Base-by-base conservation (phyloP, 2,329 filamentous ascomycete genomes). In the Scedosporium boydii region DNA sequence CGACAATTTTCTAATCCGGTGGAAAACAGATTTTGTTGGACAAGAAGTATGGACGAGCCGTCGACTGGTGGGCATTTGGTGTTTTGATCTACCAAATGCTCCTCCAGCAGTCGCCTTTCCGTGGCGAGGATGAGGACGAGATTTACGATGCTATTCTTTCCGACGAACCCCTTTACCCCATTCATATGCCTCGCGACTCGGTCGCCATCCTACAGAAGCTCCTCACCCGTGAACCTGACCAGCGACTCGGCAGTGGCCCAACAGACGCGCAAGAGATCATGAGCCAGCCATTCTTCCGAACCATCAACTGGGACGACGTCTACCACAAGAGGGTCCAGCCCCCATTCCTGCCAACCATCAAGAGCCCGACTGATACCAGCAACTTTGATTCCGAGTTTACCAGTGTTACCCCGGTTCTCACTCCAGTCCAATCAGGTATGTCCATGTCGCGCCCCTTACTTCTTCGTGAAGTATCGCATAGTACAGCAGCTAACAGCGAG, bases 21-120 rank as follows among this genome's bases (percentile, higher is more conserved):
- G 12, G 4, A 10, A 51, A 51, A 18, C 65, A 96, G 89, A 99
- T 99, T 76, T 80, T 99, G 42, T 82, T 98, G 63, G 95, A 99
- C 74, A 99, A 99, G 81, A 98, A 97, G 73, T 99, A 99, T 70
- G 93, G 93, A 56, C 88, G 95, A 63, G 91, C 95, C 16, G 95
- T 99, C 53, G 95, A 99, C 75, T 99, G 95, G 95, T 99, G 95
- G 95, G 96, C 96, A 6, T 99, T 99, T 76, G 95, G 95, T 74
- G 95, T 99, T 38, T 79, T 99, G 69, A 99, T 99, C 70, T 99
- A 99, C 79, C 95, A 99, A 76, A 99, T 99, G 96, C 88, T 99
- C 63, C 85, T 99, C 58, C 96, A 99, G 73, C 96, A 99, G 74
- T 98, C 93, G 34, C 95, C 95, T 0, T 99, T 99, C 89, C 89